Evolutionary conservation across 192 early-diverging fungal species (phyloP).

Genomic region (Coemansia sp.): DNA sequence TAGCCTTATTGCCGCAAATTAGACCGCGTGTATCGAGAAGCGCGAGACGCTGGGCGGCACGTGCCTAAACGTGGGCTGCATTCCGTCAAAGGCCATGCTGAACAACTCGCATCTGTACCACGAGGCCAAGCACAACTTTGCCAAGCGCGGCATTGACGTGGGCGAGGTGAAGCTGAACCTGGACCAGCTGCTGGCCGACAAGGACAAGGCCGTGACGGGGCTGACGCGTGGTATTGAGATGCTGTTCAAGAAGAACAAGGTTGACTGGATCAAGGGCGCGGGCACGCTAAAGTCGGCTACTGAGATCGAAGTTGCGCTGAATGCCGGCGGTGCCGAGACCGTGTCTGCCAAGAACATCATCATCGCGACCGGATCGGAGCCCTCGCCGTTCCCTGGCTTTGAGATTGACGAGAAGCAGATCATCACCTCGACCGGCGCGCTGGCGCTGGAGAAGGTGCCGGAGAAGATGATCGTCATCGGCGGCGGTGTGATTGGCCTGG

Average conservation of each 20-base stretch:
- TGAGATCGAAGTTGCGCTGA: conserved; percentile 78
- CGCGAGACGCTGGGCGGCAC: conserved; percentile 95
- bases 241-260: conserved; percentile 98
- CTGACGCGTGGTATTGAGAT: conserved; percentile 92
- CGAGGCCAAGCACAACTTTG: conserved; percentile 87
- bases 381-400: conserved; percentile 89
- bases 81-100: conserved; percentile 98
- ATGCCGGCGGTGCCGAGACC: conserved; percentile 69
- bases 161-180: conserved; percentile 83
- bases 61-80: conserved; percentile 99
- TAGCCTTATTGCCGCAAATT: conserved; percentile 6
- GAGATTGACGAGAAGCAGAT: conserved; percentile 95
- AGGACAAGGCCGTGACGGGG: conserved; percentile 82
- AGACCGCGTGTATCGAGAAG: conserved; percentile 96
- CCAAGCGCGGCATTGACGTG: conserved; percentile 91
- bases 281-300: conserved; percentile 77
- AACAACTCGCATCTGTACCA: conserved; percentile 99
- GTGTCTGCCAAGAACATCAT: conserved; percentile 95
- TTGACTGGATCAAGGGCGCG: conserved; percentile 92
- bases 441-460: conserved; percentile 89
- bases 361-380: conserved; percentile 97
- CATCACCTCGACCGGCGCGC: conserved; percentile 96
- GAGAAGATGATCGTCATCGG: conserved; percentile 99
- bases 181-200: conserved; percentile 82
- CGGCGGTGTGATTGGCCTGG: conserved; percentile 98